Evolutionary conservation across 768 basidiomycete genomes (phyloP), one percentile per base, ranked within the genome.

Genomic region (Hypholoma fasciculare): DNA sequence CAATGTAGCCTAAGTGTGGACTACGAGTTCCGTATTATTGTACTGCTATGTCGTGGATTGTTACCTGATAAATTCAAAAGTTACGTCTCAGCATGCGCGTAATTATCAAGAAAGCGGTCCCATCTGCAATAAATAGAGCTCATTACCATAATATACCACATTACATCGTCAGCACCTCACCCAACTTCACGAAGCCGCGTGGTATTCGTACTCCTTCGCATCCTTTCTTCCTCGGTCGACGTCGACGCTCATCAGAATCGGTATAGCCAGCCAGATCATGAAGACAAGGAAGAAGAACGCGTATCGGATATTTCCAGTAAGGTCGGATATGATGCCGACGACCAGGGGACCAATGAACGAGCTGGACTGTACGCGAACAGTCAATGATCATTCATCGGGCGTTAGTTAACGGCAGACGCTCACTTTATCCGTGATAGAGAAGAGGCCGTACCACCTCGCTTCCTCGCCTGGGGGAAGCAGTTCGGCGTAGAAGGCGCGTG

Each of bases 291-390:
- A 95, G 68, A 92, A 87, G 73, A 97, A 98, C 2, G 88, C 88
- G 60, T 90, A 90, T 26, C 96, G 89, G 49, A 97, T 96, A 71
- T 96, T 95, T 2, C 92, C 94, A 0, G 94, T 98, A 44, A 78
- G 71, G 68, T 96, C 94, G 0, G 95, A 87, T 40, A 98, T 90
- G 38, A 95, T 63, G 0, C 94, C 95, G 1, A 98, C 95, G 26
- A 94, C 74, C 6, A 95, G 77, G 2, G 96, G 96, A 0, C 96
- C 96, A 3, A 98, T 73, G 75, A 98, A 98, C 7, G 92, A 94
- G 60, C 88, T 89, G 7, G 94, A 94, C 89, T 97, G 68, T 13
- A 34, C 8, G 9, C 56, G n/a, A 12, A 16, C 54, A 48, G 30
- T 27, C 12, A 36, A 20, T 67, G 63, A 39, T 59, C 61, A 38